These are phyloP conservation scores for Ustilago bromivora DNA, from an alignment of 1,284 basidiomycete genomes.

Conservation along the genomic window DNA sequence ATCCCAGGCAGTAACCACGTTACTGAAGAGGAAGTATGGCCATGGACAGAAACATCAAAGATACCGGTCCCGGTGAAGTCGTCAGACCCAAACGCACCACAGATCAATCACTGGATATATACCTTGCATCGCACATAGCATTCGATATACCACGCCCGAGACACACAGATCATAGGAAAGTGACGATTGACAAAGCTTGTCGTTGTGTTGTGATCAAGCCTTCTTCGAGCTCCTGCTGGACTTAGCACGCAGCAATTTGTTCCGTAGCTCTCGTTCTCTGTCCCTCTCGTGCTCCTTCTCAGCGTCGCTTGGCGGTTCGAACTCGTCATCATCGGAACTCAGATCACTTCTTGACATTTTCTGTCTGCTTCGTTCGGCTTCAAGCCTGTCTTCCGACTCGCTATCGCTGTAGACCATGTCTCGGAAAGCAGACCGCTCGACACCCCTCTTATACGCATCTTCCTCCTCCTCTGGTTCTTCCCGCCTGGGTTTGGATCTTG, in stretches of 20 bases:
- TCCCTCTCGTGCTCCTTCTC: conserved; percentile 4
- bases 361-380: neutral
- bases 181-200: neutral
- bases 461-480: conserved; percentile 10
- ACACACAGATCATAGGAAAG: neutral
- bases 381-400: conserved; percentile 8
- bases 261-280: conserved; percentile 29
- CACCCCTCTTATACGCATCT: conserved; percentile 17
- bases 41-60: conserved; percentile 12
- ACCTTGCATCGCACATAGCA: neutral
- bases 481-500: neutral
- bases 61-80: conserved; percentile 18
- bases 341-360: neutral
- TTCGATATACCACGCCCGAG: no score
- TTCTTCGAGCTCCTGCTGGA: conserved; percentile 3
- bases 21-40: neutral
- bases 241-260: conserved; percentile 30
- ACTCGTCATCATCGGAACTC: conserved; percentile 10
- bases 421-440: neutral
- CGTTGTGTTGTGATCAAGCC: neutral
- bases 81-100: conserved; percentile 22
- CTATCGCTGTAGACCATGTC: conserved; percentile 1
- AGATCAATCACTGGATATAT: conserved; percentile 9
- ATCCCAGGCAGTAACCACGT: neutral
- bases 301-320: conserved; percentile 2